Base-by-base conservation (phyloP, 192 early-diverging fungal species). In the Phlyctochytrium bullatum region DNA sequence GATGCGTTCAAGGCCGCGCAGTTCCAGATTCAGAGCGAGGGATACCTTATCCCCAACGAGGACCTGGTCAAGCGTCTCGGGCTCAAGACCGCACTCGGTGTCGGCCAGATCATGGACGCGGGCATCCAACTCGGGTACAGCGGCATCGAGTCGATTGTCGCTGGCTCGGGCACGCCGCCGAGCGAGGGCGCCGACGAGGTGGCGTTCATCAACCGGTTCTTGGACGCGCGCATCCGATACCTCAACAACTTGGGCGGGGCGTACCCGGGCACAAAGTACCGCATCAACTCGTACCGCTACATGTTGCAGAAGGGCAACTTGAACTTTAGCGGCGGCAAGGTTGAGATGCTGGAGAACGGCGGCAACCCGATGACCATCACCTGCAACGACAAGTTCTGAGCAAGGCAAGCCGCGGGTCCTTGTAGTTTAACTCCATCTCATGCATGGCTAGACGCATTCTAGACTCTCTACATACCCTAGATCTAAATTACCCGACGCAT, bases 261-360 rank as follows among this genome's bases (percentile, higher is more conserved):
- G 54, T 57, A 57, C 27, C 54, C 54, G 54, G 54, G 12, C 12
- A 57, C 54, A 28, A 28, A 14, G 20, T 57, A 57, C 27, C 10
- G 54, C 4, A 10, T 14, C 4, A 27, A 28, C 6, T 14, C 54
- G 25, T 57, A 34, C 0, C 20, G 20, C 28, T 34, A 31, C 34
- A 61, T 61, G 34, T 51, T 57, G 54, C 20, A 28, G 25, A 57
- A 14, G 54, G 54, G 54, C 14, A 57, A 57, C 27, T 6, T 57
- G 54, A 28, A 57, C 27, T 57, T 25, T 28, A 27, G 6, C 12
- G 54, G 54, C 54, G 54, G 54, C 4, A 25, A 14, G 27, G 54
- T 57, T 14, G 20, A 57, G 54, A 27, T 6, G 4, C 25, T 57
- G 54, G 27, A 57, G 4, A 57, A 57, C 25, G 54, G 6, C 54